Conservation (phyloP, 352 stramenopile genomes). For the Phytophthora pluvialis region DNA sequence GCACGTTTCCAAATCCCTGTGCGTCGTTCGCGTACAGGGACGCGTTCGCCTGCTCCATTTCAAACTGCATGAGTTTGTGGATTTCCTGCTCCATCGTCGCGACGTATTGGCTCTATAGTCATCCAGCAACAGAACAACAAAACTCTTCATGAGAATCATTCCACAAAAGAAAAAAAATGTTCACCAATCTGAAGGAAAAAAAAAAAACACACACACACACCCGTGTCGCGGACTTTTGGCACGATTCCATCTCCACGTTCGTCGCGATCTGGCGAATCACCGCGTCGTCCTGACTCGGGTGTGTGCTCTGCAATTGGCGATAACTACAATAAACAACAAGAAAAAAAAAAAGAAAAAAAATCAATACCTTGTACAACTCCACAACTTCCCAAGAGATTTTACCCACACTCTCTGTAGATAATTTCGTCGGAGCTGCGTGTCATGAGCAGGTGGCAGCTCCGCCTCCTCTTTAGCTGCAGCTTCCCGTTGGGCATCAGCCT, state of each 20-base stretch:
- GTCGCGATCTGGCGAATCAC: constrained; percentile 64
- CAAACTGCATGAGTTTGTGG: constrained; percentile 65
- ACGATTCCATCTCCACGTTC: constrained; percentile 75
- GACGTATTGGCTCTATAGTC: constrained; percentile 59
- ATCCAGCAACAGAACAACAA: constrained; percentile 8
- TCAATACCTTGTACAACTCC: neutral
- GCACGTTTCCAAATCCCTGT: constrained; percentile 25
- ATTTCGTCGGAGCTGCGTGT: constrained; percentile 30
- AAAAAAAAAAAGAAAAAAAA: neutral
- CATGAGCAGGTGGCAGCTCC: constrained; percentile 23
- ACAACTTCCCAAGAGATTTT: constrained; percentile 3
- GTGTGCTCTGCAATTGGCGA: constrained; percentile 63
- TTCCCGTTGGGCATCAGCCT: constrained; percentile 1
- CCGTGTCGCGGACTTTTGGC: constrained; percentile 43
- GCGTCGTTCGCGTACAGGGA: constrained; percentile 13
- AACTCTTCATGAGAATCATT: constrained; percentile 16
- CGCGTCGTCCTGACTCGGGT: constrained; percentile 59
- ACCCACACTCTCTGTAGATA: constrained; percentile 44
- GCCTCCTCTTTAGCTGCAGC: constrained; percentile 1
- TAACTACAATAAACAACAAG: constrained; percentile 47
- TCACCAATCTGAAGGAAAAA: neutral
- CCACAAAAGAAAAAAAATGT: constrained; percentile 24
- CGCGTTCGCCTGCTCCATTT: constrained; percentile 35
- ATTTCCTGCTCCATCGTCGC: constrained; percentile 66
- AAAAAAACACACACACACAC: constrained; percentile 55